A percentile compares a stretch with the other conserved stretches of the same genome.
Evolutionary conservation across 768 basidiomycete species (phyloP).

Genomic region (Russula brevipes): DNA sequence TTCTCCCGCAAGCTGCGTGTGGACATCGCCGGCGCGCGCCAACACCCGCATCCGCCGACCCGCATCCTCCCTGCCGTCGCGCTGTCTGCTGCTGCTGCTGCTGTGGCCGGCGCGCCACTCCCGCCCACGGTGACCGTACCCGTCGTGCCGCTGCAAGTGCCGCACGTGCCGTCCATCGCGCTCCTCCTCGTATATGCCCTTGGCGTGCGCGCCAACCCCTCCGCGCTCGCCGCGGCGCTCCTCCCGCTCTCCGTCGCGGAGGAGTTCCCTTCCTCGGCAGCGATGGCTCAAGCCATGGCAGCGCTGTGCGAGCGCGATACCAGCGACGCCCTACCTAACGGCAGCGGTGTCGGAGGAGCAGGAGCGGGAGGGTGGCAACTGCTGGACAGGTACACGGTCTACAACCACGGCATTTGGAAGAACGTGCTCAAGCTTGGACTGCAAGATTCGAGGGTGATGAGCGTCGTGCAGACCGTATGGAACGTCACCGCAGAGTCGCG

Average conservation of each 20-base stretch:
- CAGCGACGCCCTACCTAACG: not conserved
- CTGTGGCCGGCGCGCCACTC: not conserved
- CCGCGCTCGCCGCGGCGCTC: slow-evolving; percentile 19
- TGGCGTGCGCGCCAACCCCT: slow-evolving; percentile 15
- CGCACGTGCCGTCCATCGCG: slow-evolving; percentile 17
- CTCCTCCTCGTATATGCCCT: slow-evolving; percentile 16
- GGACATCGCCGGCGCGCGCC: not conserved
- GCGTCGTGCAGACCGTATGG: slow-evolving; percentile 59
- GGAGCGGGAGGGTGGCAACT: not conserved
- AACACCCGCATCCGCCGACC: not conserved
- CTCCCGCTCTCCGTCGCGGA: slow-evolving; percentile 19
- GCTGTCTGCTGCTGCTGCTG: not conserved
- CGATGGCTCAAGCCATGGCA: slow-evolving; percentile 26
- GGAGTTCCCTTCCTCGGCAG: slow-evolving; percentile 26
- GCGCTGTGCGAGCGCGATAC: slow-evolving; percentile 27
- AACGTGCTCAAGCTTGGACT: slow-evolving; percentile 55
- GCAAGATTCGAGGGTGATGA: slow-evolving; percentile 40
- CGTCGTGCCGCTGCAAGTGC: slow-evolving; percentile 16
- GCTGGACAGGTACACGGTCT: slow-evolving; percentile 34
- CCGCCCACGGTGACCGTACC: slow-evolving; percentile 1
- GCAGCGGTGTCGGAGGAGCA: not conserved
- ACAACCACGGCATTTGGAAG: slow-evolving; percentile 62
- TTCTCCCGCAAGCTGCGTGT: slow-evolving; percentile 13
- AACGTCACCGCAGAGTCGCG: slow-evolving; percentile 67
- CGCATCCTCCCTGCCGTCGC: not conserved